Conservation (phyloP, 306 rosid genomes). For the Trifolium repens region DNA sequence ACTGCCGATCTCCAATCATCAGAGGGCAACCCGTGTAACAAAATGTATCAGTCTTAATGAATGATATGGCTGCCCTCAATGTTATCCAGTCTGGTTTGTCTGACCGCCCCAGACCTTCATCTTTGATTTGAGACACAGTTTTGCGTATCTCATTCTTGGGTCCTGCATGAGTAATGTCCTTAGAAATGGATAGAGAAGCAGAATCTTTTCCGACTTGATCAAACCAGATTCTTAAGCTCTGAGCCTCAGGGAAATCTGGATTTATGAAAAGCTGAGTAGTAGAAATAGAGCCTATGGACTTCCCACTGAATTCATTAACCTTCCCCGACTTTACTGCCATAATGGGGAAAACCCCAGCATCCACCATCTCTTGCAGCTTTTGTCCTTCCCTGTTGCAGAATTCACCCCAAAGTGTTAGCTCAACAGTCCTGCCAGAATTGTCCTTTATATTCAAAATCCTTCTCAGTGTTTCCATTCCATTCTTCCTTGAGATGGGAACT, state of each 20-base stretch:
- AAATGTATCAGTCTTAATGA: slow-evolving; percentile 84
- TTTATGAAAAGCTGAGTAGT: slow-evolving; percentile 85
- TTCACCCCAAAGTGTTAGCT: slow-evolving; percentile 96
- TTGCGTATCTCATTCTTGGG: slow-evolving; percentile 81
- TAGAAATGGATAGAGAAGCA: slow-evolving; percentile 77
- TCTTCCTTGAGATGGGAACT: slow-evolving; percentile 90
- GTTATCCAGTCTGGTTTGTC: slow-evolving; percentile 96
- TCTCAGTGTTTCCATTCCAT: slow-evolving; percentile 97
- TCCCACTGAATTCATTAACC: slow-evolving; percentile 89
- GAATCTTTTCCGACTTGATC: slow-evolving; percentile 74
- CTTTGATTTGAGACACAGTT: slow-evolving; percentile 89
- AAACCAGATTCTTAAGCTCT: slow-evolving; percentile 75
- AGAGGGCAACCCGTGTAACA: slow-evolving; percentile 96
- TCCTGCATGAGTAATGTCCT: slow-evolving; percentile 67
- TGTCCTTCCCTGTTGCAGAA: slow-evolving; percentile 97
- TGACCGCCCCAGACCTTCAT: slow-evolving; percentile 92
- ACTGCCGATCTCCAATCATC: slow-evolving; percentile 94
- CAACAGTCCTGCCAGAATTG: slow-evolving; percentile 76
- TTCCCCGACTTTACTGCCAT: slow-evolving; percentile 94
- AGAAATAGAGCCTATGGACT: slow-evolving; percentile 87
- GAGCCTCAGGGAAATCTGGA: slow-evolving; percentile 81
- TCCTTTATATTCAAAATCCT: slow-evolving; percentile 85
- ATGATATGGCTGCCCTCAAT: slow-evolving; percentile 78
- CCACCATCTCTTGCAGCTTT: slow-evolving; percentile 73
- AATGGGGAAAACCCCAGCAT: slow-evolving; percentile 68